A percentile compares a stretch with the other conserved stretches of the same genome.
Evolutionary conservation across 441 rosid species (phyloP).

Genomic region (Brassica balearica): DNA sequence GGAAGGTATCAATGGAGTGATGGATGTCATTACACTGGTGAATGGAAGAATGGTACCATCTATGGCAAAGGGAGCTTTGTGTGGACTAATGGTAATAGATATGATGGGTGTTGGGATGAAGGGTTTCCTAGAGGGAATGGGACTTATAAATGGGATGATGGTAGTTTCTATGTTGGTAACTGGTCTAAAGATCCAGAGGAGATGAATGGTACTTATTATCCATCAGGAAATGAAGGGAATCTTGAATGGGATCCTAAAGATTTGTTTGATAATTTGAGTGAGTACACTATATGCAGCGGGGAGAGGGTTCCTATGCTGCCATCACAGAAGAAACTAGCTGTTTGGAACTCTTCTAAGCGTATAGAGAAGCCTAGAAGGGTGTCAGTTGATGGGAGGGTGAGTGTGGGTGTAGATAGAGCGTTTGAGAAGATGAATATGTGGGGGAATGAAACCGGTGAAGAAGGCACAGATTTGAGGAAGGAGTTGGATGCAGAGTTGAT

Average conservation of each 20-base stretch:
- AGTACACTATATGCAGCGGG: slow-evolving; percentile 42
- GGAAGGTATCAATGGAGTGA: slow-evolving; percentile 63
- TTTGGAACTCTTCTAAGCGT: slow-evolving; percentile 61
- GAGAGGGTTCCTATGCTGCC: slow-evolving; percentile 60
- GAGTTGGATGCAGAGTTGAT: slow-evolving; percentile 47
- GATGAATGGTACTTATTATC: slow-evolving; percentile 58
- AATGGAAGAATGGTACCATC: slow-evolving; percentile 61
- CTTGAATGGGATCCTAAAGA: slow-evolving; percentile 56
- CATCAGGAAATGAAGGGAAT: slow-evolving; percentile 46
- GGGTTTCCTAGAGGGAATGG: slow-evolving; percentile 65
- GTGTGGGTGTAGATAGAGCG: slow-evolving; percentile 52
- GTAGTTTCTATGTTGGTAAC: slow-evolving; percentile 57
- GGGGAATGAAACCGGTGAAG: slow-evolving; percentile 37
- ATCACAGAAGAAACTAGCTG: slow-evolving; percentile 62
- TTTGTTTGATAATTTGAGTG: slow-evolving; percentile 45
- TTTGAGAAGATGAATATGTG: slow-evolving; percentile 58
- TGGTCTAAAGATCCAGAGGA: slow-evolving; percentile 64
- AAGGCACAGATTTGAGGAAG: slow-evolving; percentile 41
- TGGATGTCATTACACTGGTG: slow-evolving; percentile 53
- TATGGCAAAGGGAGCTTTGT: slow-evolving; percentile 55
- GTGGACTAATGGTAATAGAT: slow-evolving; percentile 55
- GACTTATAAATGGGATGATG: slow-evolving; percentile 55
- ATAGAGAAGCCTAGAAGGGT: slow-evolving; percentile 50
- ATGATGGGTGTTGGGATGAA: slow-evolving; percentile 64
- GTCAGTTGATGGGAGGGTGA: slow-evolving; percentile 62